These are phyloP conservation scores for Brassica rapa DNA, from an alignment of 345 rosid species.

Conservation along the genomic window DNA sequence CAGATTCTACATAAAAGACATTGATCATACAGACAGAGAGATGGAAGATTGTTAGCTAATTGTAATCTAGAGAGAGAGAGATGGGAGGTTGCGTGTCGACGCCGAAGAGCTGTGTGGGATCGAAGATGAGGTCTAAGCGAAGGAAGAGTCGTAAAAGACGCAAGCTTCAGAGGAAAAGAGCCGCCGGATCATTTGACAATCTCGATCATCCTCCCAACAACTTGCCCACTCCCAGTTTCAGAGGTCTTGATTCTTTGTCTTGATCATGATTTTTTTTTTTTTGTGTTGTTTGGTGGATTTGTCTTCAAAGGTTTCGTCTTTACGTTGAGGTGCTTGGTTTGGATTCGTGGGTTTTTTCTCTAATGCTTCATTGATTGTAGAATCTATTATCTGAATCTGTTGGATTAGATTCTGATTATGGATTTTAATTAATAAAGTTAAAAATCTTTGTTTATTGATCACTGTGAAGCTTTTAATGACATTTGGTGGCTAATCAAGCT, in stretches of 20 bases:
- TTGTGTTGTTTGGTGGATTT: not conserved
- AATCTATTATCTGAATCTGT: constrained; percentile 20
- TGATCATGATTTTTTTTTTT: not conserved
- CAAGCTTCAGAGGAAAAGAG: constrained; percentile 52
- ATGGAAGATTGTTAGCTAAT: constrained; percentile 17
- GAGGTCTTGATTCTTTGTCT: constrained; percentile 44
- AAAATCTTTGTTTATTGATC: constrained; percentile 7
- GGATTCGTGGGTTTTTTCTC: not conserved
- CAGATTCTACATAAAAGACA: constrained; percentile 18
- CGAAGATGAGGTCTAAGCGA: constrained; percentile 57
- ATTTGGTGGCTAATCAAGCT: not conserved
- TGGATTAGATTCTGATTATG: constrained; percentile 29
- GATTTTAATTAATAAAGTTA: not conserved
- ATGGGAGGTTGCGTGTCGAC: constrained; percentile 87
- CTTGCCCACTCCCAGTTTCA: constrained; percentile 57
- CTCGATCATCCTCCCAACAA: constrained; percentile 46
- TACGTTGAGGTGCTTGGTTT: not conserved
- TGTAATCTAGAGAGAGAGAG: constrained; percentile 20
- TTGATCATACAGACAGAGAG: constrained; percentile 20
- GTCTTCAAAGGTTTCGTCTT: not conserved
- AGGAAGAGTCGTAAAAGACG: constrained; percentile 52
- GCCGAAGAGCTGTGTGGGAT: constrained; percentile 69
- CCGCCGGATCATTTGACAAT: constrained; percentile 47
- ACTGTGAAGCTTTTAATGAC: not conserved
- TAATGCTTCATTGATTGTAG: not conserved